These are phyloP conservation scores for Hirsutella thompsonii DNA, from an alignment of 2,329 filamentous ascomycete genomes.

Conservation along the genomic window DNA sequence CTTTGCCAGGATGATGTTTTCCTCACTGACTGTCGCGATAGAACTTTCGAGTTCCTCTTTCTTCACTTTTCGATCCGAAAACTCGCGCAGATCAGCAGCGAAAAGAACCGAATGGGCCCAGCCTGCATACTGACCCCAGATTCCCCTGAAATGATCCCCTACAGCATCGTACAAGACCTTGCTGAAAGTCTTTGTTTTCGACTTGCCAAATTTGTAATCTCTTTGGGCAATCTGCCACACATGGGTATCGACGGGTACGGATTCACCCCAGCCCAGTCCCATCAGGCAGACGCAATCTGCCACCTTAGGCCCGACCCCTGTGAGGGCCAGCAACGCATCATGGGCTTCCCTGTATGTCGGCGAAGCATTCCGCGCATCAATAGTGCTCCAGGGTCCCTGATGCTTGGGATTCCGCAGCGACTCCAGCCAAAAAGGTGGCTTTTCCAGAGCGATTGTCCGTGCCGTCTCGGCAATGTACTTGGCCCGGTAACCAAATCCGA, in stretches of 20 bases:
- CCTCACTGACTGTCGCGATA: neutral
- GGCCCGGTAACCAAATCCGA: slow-evolving; percentile 91
- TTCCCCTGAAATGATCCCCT: slow-evolving; percentile 72
- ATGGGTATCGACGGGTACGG: slow-evolving; percentile 93
- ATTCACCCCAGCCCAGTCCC: slow-evolving; percentile 90
- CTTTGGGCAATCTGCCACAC: slow-evolving; percentile 97
- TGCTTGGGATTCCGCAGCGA: slow-evolving; percentile 65
- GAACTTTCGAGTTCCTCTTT: slow-evolving; percentile 5
- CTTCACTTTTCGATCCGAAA: slow-evolving; percentile 48
- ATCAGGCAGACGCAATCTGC: slow-evolving; percentile 94
- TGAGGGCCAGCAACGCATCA: slow-evolving; percentile 61
- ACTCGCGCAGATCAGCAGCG: slow-evolving; percentile 79
- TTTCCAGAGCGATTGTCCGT: slow-evolving; percentile 52
- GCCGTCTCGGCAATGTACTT: slow-evolving; percentile 88
- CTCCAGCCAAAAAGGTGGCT: slow-evolving; percentile 63
- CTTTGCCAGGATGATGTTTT: neutral
- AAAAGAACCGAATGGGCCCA: slow-evolving; percentile 98
- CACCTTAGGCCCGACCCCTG: slow-evolving; percentile 92
- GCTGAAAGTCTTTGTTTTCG: slow-evolving; percentile 72
- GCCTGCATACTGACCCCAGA: slow-evolving; percentile 90
- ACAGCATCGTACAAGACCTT: slow-evolving; percentile 83
- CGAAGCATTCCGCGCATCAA: slow-evolving; percentile 9
- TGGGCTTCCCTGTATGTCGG: slow-evolving; percentile 70
- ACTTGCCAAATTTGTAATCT: slow-evolving; percentile 87
- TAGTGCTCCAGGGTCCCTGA: slow-evolving; percentile 34